Evolutionary conservation across 2,329 filamentous ascomycete genomes (phyloP), one percentile per base, ranked within the genome.

Genomic region (Stagonosporopsis tanaceti): DNA sequence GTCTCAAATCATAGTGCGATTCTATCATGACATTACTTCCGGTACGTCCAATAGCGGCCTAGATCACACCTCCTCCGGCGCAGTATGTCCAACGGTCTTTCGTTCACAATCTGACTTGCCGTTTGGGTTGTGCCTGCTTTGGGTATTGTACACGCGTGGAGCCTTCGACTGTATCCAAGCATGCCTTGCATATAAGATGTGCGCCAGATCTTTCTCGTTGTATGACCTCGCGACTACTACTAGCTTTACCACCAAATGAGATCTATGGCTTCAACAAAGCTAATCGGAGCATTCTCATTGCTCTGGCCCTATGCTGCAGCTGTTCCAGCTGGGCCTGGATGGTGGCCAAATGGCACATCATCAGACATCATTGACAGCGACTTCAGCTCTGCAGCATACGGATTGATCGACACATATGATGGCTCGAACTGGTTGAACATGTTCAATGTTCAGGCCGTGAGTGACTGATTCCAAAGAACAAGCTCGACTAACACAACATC

Each of bases 351-450:
- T 25, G 66, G 64, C 24, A 60, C 59, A n/a, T 65, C 63, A 15
- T 66, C 63, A 15, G 57, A 62, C 3, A 47, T 58, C n/a, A 25
- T 50, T 4, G 47, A 58, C n/a, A 53, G 65, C 17, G 22, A 60
- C 12, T 38, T 50, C 12, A 53, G 37, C 20, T 47, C 56, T 34
- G 61, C 68, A 15, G 67, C 71, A 3, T 76, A 74, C 47, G 60
- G 60, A 2, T 50, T 77, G 47, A 68, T 71, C 15, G 74, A 76
- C 8, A 75, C 65, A 3, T 78, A 78, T 38, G 71, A 77, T 60
- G 64, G 67, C 9, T 72, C 65, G 44, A 78, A 78, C 63, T 78
- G 75, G 76, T 52, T 74, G 9, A 69, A 58, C 62, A 77, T 70
- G 53, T 77, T 77, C 46, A 59, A 70, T 34, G 71, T 76, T n/a